Percentiles rank a stretch among this genome's conserved stretches.
phyloP scores from a whole-genome alignment of 345 rosid genomes.

The Ceriops zippeliana region DNA sequence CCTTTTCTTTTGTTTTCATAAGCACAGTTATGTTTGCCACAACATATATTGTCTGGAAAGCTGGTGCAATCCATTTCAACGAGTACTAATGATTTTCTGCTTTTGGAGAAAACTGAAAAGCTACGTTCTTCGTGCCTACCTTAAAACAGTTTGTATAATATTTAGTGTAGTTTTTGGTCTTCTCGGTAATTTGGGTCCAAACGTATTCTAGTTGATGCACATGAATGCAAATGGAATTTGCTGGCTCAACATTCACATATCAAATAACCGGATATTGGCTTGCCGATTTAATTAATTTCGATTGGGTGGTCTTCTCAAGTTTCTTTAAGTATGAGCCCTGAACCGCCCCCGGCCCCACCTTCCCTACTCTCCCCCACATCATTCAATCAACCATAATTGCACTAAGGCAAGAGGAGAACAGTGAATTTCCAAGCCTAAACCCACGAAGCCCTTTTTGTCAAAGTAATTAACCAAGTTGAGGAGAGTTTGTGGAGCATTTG shows the following conservation, averaged over 20 bases:
- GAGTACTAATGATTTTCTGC: constrained; percentile 36
- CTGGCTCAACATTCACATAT: constrained; percentile 8
- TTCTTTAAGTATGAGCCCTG: no score
- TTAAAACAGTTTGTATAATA: constrained; percentile 1
- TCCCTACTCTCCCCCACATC: no score
- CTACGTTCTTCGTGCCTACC: neutral
- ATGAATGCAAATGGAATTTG: constrained; percentile 8
- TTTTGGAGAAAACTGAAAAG: constrained; percentile 4
- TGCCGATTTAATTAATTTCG: neutral
- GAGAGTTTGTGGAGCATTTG: neutral
- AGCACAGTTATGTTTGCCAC: constrained; percentile 90
- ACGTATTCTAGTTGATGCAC: constrained; percentile 6
- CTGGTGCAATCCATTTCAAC: constrained; percentile 85
- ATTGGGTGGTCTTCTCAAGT: neutral
- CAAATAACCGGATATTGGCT: neutral
- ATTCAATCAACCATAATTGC: neutral
- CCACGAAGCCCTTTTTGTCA: neutral
- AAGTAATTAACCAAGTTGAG: neutral
- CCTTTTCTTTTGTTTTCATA: constrained; percentile 68
- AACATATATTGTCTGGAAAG: constrained; percentile 84
- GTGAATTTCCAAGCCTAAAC: constrained; percentile 1
- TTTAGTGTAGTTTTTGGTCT: constrained; percentile 10
- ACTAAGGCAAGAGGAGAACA: neutral
- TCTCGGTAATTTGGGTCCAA: constrained; percentile 13
- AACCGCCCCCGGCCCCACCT: no score